Evolutionary conservation across 2,329 filamentous ascomycete genomes (phyloP).

Genomic region (Lecanicillium sp.): DNA sequence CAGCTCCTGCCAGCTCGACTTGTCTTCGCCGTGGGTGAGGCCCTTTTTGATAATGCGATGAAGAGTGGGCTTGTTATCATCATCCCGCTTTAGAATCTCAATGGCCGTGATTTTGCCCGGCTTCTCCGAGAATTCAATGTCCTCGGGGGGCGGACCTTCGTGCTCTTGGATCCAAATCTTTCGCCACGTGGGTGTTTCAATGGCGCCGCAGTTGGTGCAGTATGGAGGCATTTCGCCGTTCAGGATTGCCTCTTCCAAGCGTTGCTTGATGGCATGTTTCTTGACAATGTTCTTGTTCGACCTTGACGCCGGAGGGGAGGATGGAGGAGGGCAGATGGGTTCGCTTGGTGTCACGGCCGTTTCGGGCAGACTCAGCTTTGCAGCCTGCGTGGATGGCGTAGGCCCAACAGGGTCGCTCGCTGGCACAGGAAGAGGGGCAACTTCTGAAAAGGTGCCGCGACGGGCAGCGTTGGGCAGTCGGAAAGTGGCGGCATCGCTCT

Average conservation of each 20-base stretch:
- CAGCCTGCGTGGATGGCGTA: slow-evolving; percentile 18
- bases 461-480: slow-evolving; percentile 30
- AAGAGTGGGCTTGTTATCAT: slow-evolving; percentile 51
- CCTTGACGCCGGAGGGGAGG: slow-evolving; percentile 36
- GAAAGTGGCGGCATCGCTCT: slow-evolving; percentile 10
- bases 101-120: slow-evolving; percentile 69
- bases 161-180: slow-evolving; percentile 80
- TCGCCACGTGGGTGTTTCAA: slow-evolving; percentile 94
- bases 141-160: slow-evolving; percentile 55
- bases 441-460: slow-evolving; percentile 28
- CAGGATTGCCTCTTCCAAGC: slow-evolving; percentile 56
- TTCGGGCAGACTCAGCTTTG: slow-evolving; percentile 23
- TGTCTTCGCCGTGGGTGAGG: slow-evolving; percentile 53
- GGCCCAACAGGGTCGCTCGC: slow-evolving; percentile 38
- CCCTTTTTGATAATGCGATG: slow-evolving; percentile 77
- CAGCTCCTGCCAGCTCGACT: slow-evolving; percentile 60
- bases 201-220: slow-evolving; percentile 88
- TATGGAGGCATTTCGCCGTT: slow-evolving; percentile 80
- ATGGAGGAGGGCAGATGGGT: slow-evolving; percentile 21
- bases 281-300: slow-evolving; percentile 58
- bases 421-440: slow-evolving; percentile 28
- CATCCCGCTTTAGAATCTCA: slow-evolving; percentile 56
- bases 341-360: slow-evolving; percentile 37
- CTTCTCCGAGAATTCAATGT: slow-evolving; percentile 64
- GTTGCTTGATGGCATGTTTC: slow-evolving; percentile 53